These are phyloP conservation scores for Exophiala alcalophila DNA, from an alignment of 2,329 filamentous ascomycete species.

Conservation along the genomic window DNA sequence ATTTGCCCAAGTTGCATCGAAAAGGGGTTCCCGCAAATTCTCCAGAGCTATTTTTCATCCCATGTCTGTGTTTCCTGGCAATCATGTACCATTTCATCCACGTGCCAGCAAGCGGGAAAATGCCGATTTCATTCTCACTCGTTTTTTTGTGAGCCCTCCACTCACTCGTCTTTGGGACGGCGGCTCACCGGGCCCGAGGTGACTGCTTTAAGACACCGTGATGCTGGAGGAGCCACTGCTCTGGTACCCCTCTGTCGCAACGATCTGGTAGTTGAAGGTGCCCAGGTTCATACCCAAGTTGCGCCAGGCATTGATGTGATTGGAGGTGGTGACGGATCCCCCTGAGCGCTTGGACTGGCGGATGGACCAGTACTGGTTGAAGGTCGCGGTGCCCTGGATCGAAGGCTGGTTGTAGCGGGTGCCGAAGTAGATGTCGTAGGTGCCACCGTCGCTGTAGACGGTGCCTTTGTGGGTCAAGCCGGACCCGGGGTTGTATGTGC, in stretches of 20 bases:
- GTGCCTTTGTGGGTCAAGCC: constrained; percentile 36
- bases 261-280: constrained; percentile 41
- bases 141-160: too few relatives aligned
- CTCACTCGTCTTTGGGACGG: too few relatives aligned
- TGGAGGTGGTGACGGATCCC: constrained; percentile 38
- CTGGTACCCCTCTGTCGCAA: constrained; percentile 45
- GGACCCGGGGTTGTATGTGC: constrained; percentile 34
- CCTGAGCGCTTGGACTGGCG: constrained; percentile 36
- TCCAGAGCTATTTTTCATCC: too few relatives aligned
- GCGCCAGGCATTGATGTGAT: constrained; percentile 40
- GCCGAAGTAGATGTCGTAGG: constrained; percentile 40
- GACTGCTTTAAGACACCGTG: constrained; percentile 35
- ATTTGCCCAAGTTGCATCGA: too few relatives aligned
- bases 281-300: constrained; percentile 35
- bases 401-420: constrained; percentile 41
- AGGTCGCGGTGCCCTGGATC: constrained; percentile 41
- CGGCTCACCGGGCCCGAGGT: too few relatives aligned
- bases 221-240: constrained; percentile 40
- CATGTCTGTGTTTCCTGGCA: too few relatives aligned
- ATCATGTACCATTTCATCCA: too few relatives aligned
- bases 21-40: too few relatives aligned
- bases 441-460: constrained; percentile 38
- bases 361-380: constrained; percentile 45
- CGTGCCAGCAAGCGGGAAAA: too few relatives aligned
- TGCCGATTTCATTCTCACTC: too few relatives aligned